These are phyloP conservation scores for Citrus maxima DNA, from an alignment of 345 rosid species.

Conservation along the genomic window DNA sequence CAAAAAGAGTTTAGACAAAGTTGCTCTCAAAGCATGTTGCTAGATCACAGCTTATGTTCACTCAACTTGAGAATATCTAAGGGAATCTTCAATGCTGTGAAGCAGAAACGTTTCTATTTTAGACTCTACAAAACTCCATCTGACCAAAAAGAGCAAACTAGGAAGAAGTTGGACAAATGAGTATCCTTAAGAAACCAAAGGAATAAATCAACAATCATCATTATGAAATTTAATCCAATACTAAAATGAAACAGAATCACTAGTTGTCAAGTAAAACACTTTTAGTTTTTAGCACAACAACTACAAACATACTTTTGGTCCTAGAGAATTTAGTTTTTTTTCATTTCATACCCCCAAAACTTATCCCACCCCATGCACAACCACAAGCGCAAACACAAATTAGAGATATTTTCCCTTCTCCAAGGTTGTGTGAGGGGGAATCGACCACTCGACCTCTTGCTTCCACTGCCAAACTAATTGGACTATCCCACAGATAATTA, in stretches of 20 bases:
- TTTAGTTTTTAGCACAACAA: no score
- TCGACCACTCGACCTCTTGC: background rate
- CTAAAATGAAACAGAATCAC: background rate
- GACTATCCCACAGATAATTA: background rate
- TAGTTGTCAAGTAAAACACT: no score
- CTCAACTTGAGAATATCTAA: background rate
- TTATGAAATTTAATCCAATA: background rate
- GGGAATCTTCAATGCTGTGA: background rate
- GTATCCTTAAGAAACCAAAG: background rate
- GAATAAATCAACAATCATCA: background rate
- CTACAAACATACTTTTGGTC: background rate
- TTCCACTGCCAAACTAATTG: background rate
- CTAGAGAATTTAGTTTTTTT: background rate
- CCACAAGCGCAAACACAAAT: no score
- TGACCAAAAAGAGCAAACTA: background rate
- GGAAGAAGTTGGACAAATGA: background rate
- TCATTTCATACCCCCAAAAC: background rate
- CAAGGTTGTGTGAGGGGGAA: no score
- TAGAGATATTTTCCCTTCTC: no score
- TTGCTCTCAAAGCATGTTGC: background rate
- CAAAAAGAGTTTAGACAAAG: background rate
- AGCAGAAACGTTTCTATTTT: background rate
- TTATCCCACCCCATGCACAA: no score
- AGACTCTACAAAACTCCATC: background rate
- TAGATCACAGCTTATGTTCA: background rate